Base-by-base conservation (phyloP, 352 stramenopile genomes). In the Phytophthora pini region DNA sequence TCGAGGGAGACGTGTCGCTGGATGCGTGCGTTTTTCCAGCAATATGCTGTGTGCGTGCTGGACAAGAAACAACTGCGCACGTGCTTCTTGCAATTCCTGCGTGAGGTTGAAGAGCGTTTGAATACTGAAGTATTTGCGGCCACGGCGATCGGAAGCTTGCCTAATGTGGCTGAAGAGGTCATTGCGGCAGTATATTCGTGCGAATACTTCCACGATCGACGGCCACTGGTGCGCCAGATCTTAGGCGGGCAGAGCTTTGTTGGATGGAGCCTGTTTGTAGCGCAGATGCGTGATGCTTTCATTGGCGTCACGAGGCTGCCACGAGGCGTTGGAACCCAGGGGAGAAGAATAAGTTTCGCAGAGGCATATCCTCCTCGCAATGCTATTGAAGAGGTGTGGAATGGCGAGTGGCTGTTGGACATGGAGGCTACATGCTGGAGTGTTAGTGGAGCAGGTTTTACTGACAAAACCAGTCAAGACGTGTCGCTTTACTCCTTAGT, bases 281-380 rank as follows among this genome's bases (percentile, higher is more conserved):
- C 83, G 2, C 79, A 90, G 45, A 80, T 92, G 68, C 80, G 83
- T 13, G 83, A 92, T n/a, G 65, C 69, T 36, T 92, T 82, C 55
- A 78, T 92, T 26, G 51, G 60, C 1, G 54, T 56, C 13, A 59
- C 59, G 4, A 64, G 31, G 5, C 49, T 65, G 13, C 44, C 31
- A 13, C 56, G 5, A 13, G n/a, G 20, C 24, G 29, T 20, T 38
- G 53, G 8, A 29, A 13, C 4, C 27, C 26, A 15, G 11, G 36
- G 61, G 29, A 47, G 11, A 12, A 45, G 49, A 2, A 20, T 24
- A 11, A 59, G 34, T 17, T 68, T 70, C 31, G 22, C 13, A 2
- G 41, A 29, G 15, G 38, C 50, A 12, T 64, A 61, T 20, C 45
- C 61, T 29, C 54, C 57, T 40, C 79, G 36, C 6, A 81, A 75